A percentile compares a stretch with the other conserved stretches of the same genome.
Conservation (phyloP, 495 filamentous ascomycete species). For the Aspergillus olivimuriae region DNA sequence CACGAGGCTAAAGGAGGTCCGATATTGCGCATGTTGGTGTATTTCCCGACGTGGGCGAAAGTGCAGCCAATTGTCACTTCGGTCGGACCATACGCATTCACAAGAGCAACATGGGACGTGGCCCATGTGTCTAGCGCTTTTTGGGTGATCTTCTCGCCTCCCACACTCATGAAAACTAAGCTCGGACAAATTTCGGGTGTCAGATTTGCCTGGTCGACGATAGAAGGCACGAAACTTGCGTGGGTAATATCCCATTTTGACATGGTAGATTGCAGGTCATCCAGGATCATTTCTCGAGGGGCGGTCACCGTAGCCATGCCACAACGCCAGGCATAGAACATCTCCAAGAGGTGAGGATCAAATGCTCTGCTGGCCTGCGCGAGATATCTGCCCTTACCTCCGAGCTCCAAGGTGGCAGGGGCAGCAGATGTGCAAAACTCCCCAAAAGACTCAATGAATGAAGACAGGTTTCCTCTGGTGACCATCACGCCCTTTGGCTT, state of each 20-base stretch:
- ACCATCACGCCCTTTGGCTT: slow-evolving; percentile 96
- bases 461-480: slow-evolving; percentile 39
- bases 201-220: slow-evolving; percentile 23
- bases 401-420: slow-evolving; percentile 18
- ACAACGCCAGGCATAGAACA: slow-evolving; percentile 33
- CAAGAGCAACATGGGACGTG: slow-evolving; percentile 27
- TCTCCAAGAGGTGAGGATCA: slow-evolving; percentile 31
- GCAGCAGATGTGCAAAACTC: slow-evolving; percentile 21
- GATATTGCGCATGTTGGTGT: slow-evolving; percentile 78
- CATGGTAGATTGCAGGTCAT: slow-evolving; percentile 24
- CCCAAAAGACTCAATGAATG: slow-evolving; percentile 37
- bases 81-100: slow-evolving; percentile 68
- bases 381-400: slow-evolving; percentile 27
- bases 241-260: slow-evolving; percentile 76
- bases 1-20: slow-evolving; percentile 79
- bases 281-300: slow-evolving; percentile 24
- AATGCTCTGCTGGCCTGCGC: slow-evolving; percentile 31
- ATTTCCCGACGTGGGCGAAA: slow-evolving; percentile 61
- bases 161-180: slow-evolving; percentile 34
- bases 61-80: slow-evolving; percentile 88
- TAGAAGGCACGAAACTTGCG: slow-evolving; percentile 35
- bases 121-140: slow-evolving; percentile 42
- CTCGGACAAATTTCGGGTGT: slow-evolving; percentile 22
- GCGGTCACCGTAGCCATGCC: slow-evolving; percentile 31
- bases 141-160: slow-evolving; percentile 41